A percentile compares a stretch with the other conserved stretches of the same genome.
Evolutionary conservation across 805 yeast species (phyloP).

Genomic region (Vanderwaltozyma tropicalis): DNA sequence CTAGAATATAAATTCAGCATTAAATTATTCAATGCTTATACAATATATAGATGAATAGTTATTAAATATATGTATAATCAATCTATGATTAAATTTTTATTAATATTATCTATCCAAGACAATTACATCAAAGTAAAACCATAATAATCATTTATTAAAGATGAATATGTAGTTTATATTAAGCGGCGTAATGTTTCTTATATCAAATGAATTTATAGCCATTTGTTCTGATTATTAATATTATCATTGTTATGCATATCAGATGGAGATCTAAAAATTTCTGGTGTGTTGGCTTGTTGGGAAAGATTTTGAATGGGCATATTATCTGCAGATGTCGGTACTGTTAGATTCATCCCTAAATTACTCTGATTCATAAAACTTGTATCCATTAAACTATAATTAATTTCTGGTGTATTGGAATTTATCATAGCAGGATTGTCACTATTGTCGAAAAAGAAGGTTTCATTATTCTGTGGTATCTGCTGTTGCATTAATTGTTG

Average conservation of each 20-base stretch:
- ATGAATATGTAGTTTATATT: too few relatives aligned
- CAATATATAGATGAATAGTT: too few relatives aligned
- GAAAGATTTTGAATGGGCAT: too few relatives aligned
- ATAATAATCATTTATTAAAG: too few relatives aligned
- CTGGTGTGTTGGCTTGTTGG: background rate
- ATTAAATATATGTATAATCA: too few relatives aligned
- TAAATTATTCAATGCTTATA: too few relatives aligned
- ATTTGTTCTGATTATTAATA: conserved; percentile 1
- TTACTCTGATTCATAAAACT: background rate
- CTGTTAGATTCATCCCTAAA: background rate
- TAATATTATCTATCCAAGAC: too few relatives aligned
- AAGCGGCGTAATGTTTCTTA: too few relatives aligned
- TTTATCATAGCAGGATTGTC: background rate
- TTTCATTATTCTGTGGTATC: background rate
- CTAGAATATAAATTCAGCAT: background rate
- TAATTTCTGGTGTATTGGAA: background rate
- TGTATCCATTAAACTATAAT: background rate
- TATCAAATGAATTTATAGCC: background rate
- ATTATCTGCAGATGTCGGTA: too few relatives aligned
- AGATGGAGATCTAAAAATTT: conserved; percentile 1
- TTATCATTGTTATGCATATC: conserved; percentile 2
- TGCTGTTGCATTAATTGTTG: background rate
- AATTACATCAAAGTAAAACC: too few relatives aligned
- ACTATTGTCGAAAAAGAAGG: conserved; percentile 1
- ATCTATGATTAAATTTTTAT: background rate